phyloP scores from a whole-genome alignment of 495 filamentous ascomycete species.

The Daldinia grandis region DNA sequence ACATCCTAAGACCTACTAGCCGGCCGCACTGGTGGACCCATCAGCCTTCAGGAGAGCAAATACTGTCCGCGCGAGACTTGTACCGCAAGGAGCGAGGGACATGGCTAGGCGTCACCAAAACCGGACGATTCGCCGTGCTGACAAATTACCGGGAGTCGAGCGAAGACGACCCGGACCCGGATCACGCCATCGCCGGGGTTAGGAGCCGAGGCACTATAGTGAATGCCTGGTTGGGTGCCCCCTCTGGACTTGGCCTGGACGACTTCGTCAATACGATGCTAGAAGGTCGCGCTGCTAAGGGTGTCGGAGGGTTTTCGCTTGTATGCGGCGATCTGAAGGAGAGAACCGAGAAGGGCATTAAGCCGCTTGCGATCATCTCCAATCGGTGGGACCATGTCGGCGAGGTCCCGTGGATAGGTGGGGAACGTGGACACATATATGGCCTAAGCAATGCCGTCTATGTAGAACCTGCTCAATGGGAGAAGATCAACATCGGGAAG shows the following conservation, averaged over 20 bases:
- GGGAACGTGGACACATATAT: slow-evolving; percentile 67
- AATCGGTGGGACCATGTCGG: slow-evolving; percentile 78
- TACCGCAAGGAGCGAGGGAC: slow-evolving; percentile 72
- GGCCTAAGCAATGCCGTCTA: slow-evolving; percentile 89
- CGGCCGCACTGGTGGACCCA: slow-evolving; percentile 82
- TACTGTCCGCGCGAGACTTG: slow-evolving; percentile 62
- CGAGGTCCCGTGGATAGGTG: slow-evolving; percentile 74
- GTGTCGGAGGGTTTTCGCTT: slow-evolving; percentile 92
- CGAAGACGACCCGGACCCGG: slow-evolving; percentile 52
- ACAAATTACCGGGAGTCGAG: slow-evolving; percentile 93
- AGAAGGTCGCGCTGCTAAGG: slow-evolving; percentile 68
- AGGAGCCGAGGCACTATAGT: slow-evolving; percentile 85
- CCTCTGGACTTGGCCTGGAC: slow-evolving; percentile 57
- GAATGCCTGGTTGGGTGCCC: slow-evolving; percentile 79
- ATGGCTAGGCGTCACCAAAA: slow-evolving; percentile 89
- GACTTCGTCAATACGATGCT: slow-evolving; percentile 77
- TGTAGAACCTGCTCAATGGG: slow-evolving; percentile 73
- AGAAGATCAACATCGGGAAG: slow-evolving; percentile 74
- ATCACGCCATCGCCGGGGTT: slow-evolving; percentile 63
- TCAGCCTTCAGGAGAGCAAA: slow-evolving; percentile 48
- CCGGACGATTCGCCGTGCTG: slow-evolving; percentile 86
- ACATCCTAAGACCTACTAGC: slow-evolving; percentile 86
- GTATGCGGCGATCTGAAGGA: slow-evolving; percentile 79
- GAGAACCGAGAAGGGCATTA: slow-evolving; percentile 53
- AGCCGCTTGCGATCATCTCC: slow-evolving; percentile 84